Base-by-base conservation (phyloP, 768 basidiomycete genomes). In the Lentinula aciculospora region DNA sequence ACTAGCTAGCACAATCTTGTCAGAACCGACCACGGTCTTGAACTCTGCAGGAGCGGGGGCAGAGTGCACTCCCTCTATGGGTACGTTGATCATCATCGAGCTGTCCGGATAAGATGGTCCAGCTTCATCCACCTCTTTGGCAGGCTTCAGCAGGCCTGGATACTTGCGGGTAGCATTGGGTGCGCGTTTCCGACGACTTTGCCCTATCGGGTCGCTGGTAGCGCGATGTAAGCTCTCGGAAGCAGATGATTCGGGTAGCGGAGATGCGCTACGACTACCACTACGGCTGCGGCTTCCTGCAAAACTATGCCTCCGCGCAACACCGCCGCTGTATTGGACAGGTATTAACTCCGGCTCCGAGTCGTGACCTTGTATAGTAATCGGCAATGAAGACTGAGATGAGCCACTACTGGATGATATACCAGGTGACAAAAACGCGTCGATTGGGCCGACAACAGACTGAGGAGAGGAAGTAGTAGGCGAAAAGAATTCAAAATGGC, bases 1-100 rank as follows among this genome's bases (percentile, higher is more conserved):
- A 28, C 56, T 57, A 13, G 56, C 56, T 13, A 48, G 27, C n/a
- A 57, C 44, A 9, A 57, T 57, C 45, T 57, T 57, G 44, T 49
- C 46, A 3, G 56, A 57, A 4, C 56, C 56, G 27, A 57, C 46
- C 9, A 48, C 44, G n/a, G 44, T 27, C 17, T 57, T 57, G 34
- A 47, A 57, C 21, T 48, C 56, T 28, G 32, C 29, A 0, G 54
- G 40, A 19, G 44, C 19, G 1, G 51, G 51, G 7, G 56, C 34
- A 39, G 56, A 47, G 9, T 37, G 27, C 1, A 46, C 56, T 4
- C 44, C 56, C 27, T 48, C 56, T 8, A 46, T 48, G 10, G 46
- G 31, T 3, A 57, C 56, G 42, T 48, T 57, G 34, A 57, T 48
- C 56, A 57, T 57, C 17, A 46, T 57, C 17, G 36, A 37, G 29